phyloP scores from a whole-genome alignment of 805 yeast genomes.

The Yarrowia phangngaensis region DNA sequence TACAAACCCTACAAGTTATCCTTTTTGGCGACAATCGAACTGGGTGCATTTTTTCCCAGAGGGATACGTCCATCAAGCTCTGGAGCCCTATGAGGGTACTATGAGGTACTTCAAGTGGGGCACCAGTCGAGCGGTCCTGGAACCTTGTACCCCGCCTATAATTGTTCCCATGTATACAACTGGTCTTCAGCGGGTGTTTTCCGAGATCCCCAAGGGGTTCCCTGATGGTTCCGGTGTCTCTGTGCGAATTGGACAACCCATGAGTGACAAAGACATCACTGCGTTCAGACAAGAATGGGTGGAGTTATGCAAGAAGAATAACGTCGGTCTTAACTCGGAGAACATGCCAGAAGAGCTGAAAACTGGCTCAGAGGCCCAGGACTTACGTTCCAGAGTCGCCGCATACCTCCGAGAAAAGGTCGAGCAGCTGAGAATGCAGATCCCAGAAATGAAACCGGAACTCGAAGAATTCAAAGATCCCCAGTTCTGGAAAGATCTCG shows the following conservation, averaged over 20 bases:
- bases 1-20: constrained; percentile 17
- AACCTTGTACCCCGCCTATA: constrained; percentile 77
- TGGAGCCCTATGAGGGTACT: constrained; percentile 68
- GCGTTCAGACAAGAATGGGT: constrained; percentile 69
- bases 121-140: constrained; percentile 74
- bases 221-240: too few species aligned
- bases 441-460: constrained; percentile 9
- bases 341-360: constrained; percentile 62
- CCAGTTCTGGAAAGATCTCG: constrained; percentile 15
- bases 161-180: constrained; percentile 79
- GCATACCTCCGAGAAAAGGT: constrained; percentile 63
- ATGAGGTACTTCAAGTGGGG: constrained; percentile 98
- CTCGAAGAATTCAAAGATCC: constrained; percentile 13
- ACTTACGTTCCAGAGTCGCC: constrained; percentile 68
- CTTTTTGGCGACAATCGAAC: constrained; percentile 24
- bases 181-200: constrained; percentile 84
- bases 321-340: constrained; percentile 43
- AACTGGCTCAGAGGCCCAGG: constrained; percentile 59
- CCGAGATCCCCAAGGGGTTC: constrained; percentile 54
- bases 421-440: constrained; percentile 35
- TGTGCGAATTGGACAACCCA: constrained; percentile 66
- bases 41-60: constrained; percentile 97
- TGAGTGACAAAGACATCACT: constrained; percentile 58
- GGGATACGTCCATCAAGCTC: constrained; percentile 78
- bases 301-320: constrained; percentile 53